Conservation (phyloP, 495 filamentous ascomycete genomes). For the Penicillium parvum region DNA sequence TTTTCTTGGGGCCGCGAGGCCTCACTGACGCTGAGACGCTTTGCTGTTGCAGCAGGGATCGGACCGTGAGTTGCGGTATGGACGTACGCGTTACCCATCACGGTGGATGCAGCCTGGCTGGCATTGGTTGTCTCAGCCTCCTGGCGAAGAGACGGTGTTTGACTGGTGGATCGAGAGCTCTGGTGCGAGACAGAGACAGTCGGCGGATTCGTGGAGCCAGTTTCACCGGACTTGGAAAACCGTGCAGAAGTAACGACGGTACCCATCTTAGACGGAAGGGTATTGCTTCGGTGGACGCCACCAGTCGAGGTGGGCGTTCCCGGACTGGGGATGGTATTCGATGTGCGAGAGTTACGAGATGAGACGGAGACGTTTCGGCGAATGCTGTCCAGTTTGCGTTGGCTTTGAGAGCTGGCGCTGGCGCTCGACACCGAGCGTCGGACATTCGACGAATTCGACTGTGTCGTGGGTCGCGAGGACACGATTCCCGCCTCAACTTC, state of each 20-base stretch:
- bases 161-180: constrained; percentile 34
- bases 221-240: constrained; percentile 42
- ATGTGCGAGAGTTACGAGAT: constrained; percentile 62
- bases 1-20: constrained; percentile 42
- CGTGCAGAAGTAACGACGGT: constrained; percentile 60
- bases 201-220: constrained; percentile 27
- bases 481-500: constrained; percentile 65
- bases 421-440: constrained; percentile 78
- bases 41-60: constrained; percentile 19
- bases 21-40: constrained; percentile 20
- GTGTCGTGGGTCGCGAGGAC: constrained; percentile 51
- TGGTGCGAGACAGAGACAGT: constrained; percentile 30
- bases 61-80: constrained; percentile 40
- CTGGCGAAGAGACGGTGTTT: constrained; percentile 30
- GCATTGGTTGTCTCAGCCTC: constrained; percentile 8
- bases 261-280: constrained; percentile 88
- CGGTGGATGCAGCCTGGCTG: constrained; percentile 5
- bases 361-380: constrained; percentile 79
- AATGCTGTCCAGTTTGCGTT: constrained; percentile 67
- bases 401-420: constrained; percentile 80
- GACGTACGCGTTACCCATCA: constrained; percentile 22
- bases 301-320: constrained; percentile 60
- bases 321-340: constrained; percentile 65
- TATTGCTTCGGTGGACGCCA: constrained; percentile 88
- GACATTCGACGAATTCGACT: constrained; percentile 50